A percentile compares a stretch with the other conserved stretches of the same genome.
Evolutionary conservation across 2,329 filamentous ascomycete genomes (phyloP).

Genomic region (Fusarium sp.): DNA sequence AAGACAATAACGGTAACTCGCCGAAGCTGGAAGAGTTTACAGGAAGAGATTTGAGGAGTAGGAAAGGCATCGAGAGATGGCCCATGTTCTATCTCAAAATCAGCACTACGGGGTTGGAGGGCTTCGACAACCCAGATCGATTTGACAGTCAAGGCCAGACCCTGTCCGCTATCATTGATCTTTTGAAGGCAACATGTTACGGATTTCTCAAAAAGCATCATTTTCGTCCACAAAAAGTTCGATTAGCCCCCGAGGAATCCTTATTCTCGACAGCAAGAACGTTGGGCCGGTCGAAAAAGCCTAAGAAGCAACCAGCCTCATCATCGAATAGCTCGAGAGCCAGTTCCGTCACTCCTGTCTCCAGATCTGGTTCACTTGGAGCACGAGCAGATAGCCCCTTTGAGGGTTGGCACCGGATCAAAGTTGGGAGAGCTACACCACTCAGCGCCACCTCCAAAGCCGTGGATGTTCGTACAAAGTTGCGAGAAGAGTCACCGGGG

Average conservation of each 20-base stretch:
- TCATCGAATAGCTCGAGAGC: conserved; percentile 24
- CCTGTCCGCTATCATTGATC: conserved; percentile 61
- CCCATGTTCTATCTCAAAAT: conserved; percentile 90
- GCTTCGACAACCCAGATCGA: conserved; percentile 48
- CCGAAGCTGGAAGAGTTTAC: conserved; percentile 58
- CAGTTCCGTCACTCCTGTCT: conserved; percentile 11
- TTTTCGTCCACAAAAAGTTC: conserved; percentile 64
- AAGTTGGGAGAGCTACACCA: conserved; percentile 38
- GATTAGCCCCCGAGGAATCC: conserved; percentile 33
- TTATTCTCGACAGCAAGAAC: conserved; percentile 39
- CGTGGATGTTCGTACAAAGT: background rate
- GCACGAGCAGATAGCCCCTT: conserved; percentile 41
- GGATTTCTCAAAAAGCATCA: conserved; percentile 80
- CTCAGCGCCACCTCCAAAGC: background rate
- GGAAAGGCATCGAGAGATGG: conserved; percentile 77
- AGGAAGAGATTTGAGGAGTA: conserved; percentile 59
- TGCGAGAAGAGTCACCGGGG: background rate
- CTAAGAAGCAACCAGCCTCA: conserved; percentile 10
- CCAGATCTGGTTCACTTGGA: background rate
- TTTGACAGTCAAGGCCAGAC: conserved; percentile 57
- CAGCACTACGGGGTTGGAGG: conserved; percentile 45
- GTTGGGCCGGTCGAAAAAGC: conserved; percentile 22
- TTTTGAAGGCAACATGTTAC: conserved; percentile 74
- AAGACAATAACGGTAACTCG: conserved; percentile 44
- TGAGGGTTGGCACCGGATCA: conserved; percentile 51